Evolutionary conservation across 2,329 filamentous ascomycete genomes (phyloP).

Genomic region (Colletotrichum sp.): DNA sequence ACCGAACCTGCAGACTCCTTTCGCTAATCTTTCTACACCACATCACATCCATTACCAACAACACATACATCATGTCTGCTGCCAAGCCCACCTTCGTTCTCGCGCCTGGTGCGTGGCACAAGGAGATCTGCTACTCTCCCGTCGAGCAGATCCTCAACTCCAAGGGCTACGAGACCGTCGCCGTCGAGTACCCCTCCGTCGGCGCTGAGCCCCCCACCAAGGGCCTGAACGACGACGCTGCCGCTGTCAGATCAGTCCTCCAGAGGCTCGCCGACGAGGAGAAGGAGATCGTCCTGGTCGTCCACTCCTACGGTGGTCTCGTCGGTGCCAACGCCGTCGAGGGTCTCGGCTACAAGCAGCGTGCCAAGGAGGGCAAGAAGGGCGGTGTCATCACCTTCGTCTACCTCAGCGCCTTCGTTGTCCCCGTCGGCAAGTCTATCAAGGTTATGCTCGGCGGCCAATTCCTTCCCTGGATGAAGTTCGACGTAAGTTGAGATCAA

Average conservation of each 20-base stretch:
- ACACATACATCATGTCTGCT: not conserved
- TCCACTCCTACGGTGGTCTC: constrained; percentile 48
- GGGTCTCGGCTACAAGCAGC: constrained; percentile 36
- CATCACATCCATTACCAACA: not conserved
- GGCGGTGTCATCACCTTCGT: constrained; percentile 42
- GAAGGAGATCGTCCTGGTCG: constrained; percentile 44
- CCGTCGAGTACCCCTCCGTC: constrained; percentile 34
- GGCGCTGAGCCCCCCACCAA: constrained; percentile 30
- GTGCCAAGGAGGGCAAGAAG: constrained; percentile 31
- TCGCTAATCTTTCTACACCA: not conserved
- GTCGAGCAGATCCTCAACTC: constrained; percentile 31
- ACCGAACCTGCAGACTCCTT: not conserved
- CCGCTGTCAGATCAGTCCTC: constrained; percentile 28
- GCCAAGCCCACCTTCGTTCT: constrained; percentile 34
- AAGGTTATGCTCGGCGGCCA: constrained; percentile 24
- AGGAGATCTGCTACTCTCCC: constrained; percentile 29
- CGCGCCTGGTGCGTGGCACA: constrained; percentile 43
- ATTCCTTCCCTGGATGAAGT: constrained; percentile 29
- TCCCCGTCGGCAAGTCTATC: constrained; percentile 27
- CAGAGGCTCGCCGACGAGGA: constrained; percentile 33
- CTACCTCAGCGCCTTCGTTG: constrained; percentile 38
- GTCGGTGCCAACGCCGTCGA: constrained; percentile 39
- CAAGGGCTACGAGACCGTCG: constrained; percentile 33
- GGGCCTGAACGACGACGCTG: constrained; percentile 33
- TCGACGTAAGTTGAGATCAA: constrained; percentile 19